phyloP scores from a whole-genome alignment of 116 monocot genomes.

The Cymodocea nodosa region DNA sequence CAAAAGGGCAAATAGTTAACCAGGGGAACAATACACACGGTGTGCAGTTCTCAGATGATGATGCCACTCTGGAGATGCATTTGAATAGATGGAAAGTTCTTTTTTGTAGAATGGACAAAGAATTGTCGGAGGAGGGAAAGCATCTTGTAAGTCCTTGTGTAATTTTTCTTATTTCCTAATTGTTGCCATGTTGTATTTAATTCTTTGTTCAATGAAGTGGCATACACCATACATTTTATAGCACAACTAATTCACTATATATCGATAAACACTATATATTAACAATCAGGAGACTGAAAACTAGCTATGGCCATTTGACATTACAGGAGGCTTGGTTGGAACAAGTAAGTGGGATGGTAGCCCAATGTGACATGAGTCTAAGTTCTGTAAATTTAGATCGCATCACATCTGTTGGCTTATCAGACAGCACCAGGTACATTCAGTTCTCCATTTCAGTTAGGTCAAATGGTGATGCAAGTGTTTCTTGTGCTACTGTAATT shows the following conservation, averaged over 20 bases:
- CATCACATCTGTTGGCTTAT: slow-evolving; percentile 10
- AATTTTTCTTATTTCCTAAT: background rate
- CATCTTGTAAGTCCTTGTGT: slow-evolving; percentile 42
- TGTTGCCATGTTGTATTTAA: background rate
- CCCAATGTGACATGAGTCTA: slow-evolving; percentile 53
- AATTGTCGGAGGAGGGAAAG: slow-evolving; percentile 65
- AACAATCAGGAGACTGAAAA: background rate
- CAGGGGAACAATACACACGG: slow-evolving; percentile 17
- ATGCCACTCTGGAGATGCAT: slow-evolving; percentile 10
- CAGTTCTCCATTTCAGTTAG: background rate
- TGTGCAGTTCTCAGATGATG: slow-evolving; percentile 13
- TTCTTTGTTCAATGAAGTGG: background rate
- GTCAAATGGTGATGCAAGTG: background rate
- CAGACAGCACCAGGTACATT: slow-evolving; percentile 37
- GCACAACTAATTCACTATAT: background rate
- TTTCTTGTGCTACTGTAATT: background rate
- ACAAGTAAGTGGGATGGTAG: slow-evolving; percentile 72
- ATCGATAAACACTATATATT: no score
- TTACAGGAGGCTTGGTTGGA: slow-evolving; percentile 68
- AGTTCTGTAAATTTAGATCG: slow-evolving; percentile 9
- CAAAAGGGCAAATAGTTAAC: slow-evolving; percentile 26
- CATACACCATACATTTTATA: background rate
- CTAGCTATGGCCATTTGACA: background rate
- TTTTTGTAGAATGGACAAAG: slow-evolving; percentile 65
- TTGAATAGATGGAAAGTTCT: slow-evolving; percentile 54